Base-by-base conservation (phyloP, 441 rosid genomes). In the Aquilaria agallochum region DNA sequence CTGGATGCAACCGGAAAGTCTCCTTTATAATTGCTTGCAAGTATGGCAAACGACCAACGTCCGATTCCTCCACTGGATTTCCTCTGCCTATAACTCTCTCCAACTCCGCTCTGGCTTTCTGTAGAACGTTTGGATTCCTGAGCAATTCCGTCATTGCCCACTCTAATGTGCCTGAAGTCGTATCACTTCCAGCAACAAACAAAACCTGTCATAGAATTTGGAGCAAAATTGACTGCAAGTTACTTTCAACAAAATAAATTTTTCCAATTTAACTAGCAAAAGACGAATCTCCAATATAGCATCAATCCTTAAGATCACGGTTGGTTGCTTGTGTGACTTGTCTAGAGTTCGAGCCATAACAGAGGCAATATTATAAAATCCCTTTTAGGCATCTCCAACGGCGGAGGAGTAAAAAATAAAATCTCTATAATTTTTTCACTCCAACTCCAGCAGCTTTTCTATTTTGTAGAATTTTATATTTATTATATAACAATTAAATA, bases 101-200 rank as follows among this genome's bases (percentile, higher is more conserved):
- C 20, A 76, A 53, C 64, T 77, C 75, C 4, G 53, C 42, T 57
- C 57, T 69, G 20, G 68, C 81, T 59, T 59, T 70, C 30, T 5
- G 12, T 34, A 68, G 27, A 20, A 45, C 60, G 0, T 53, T 2
- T 30, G 89, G 92, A 42, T 73, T 71, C 14, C 47, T 59, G 10
- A 83, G 72, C 11, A 81, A 50, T 58, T 86, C 85, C 20, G 82
- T 55, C 87, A 79, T 77, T 11, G 81, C 83, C 82, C 87, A 81
- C 46, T 86, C 89, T 49, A 81, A 9, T 9, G 83, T 78, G 65
- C 60, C 73, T 10, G 89, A 70, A 52, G 80, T 76, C 50, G 86
- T 77, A 45, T 76, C 81, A 27, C 74, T 75, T 2, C 86, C 85
- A 0, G 64, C 67, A n/a, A 57, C 53, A 59, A 72, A 60, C 50